Base-by-base conservation (phyloP, 768 basidiomycete species). In the Tulasnella sp. region DNA sequence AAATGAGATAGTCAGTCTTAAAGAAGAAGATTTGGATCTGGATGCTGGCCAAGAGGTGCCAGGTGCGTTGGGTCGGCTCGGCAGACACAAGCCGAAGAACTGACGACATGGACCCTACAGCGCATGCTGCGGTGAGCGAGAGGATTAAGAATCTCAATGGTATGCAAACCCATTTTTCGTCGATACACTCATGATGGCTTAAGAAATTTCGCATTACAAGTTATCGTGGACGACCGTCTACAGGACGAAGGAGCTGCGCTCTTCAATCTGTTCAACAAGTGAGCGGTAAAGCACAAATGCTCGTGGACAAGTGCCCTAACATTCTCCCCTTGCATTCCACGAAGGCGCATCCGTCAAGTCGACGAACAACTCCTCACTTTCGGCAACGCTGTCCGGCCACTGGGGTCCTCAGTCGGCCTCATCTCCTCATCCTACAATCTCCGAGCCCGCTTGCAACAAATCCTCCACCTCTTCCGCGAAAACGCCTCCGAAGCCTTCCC, bases 401-500 rank as follows among this genome's bases (percentile, higher is more conserved):
- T 93, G 0, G 92, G 92, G 34, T 91, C 90, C 75, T 92, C 91
- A 6, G 90, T 92, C 29, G 91, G 90, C 8, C 91, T 93, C 74
- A 85, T 92, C 7, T 91, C 91, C 17, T 91, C 91, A 15, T 88
- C 90, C 0, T 91, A 88, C 81, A 88, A 89, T 79, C 87, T 93
- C 39, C 89, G 92, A 2, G 88, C 89, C 78, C 87, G 91, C 8
- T 85, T 93, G 25, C 87, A 89, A 3, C 89, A 90, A 78, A 85
- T 93, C 9, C 85, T 91, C 9, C 89, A 87, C 80, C 86, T 93
- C 17, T 92, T 91, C 82, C 89, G 88, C 54, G 89, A 91, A 82
- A 93, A 92, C 79, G 91, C 91, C 1, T 90, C 91, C 22, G 89
- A 90, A 78, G 85, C 92, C n/a, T 93, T 92, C 78, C 91, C 91